Conservation (phyloP, 257 asterid genomes). For the Fraxinus excelsior region DNA sequence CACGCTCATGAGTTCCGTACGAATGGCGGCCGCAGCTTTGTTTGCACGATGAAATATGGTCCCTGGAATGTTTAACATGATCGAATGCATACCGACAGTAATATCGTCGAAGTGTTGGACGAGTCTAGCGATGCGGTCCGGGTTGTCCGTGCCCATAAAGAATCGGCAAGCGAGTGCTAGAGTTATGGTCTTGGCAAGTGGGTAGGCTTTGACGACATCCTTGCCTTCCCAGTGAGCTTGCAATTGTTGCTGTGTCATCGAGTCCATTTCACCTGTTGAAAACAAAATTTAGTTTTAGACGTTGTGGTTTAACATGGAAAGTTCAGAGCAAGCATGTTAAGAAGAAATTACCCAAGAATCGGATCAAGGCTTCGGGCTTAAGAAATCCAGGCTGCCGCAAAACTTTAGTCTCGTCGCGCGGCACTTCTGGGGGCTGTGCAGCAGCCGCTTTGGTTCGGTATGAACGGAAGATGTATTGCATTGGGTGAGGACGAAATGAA, state of each 20-base stretch:
- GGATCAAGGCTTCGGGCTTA: conserved; percentile 63
- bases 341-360: conserved; percentile 35
- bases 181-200: conserved; percentile 53
- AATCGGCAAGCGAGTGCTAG: conserved; percentile 56
- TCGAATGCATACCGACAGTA: conserved; percentile 57
- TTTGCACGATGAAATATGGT: conserved; percentile 52
- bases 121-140: conserved; percentile 46
- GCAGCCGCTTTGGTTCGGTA: conserved; percentile 34
- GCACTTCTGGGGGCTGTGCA: neutral
- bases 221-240: conserved; percentile 38
- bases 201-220: conserved; percentile 37
- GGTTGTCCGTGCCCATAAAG: conserved; percentile 51
- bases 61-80: conserved; percentile 56
- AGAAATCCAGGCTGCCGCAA: conserved; percentile 70
- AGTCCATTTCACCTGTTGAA: conserved; percentile 40
- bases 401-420: conserved; percentile 31
- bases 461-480: conserved; percentile 61
- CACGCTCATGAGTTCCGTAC: conserved; percentile 54
- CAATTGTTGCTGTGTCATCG: conserved; percentile 35
- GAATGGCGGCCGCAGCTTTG: conserved; percentile 55
- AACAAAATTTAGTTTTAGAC: neutral
- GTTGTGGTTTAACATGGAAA: neutral
- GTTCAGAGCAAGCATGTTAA: too few relatives aligned
- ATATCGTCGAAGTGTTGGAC: conserved; percentile 56
- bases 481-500: conserved; percentile 62